Evolutionary conservation across 2,329 filamentous ascomycete species (phyloP).

Genomic region (Penicillium griseofulvum): DNA sequence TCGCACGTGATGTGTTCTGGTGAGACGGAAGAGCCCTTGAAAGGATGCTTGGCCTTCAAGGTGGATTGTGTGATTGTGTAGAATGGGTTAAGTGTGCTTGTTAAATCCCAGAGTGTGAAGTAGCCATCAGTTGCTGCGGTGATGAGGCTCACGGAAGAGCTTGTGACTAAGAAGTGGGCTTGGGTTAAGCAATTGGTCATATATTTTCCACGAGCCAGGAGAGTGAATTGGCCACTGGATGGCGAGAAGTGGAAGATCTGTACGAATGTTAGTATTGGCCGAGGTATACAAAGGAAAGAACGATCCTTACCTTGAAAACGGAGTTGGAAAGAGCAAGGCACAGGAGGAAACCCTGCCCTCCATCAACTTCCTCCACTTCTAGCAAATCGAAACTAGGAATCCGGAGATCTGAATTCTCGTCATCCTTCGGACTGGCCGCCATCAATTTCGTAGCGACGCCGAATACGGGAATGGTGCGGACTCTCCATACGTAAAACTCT

Average conservation of each 20-base stretch:
- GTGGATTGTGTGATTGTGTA: constrained; percentile 24
- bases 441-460: constrained; percentile 55
- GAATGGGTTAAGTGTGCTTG: constrained; percentile 27
- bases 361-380: constrained; percentile 24
- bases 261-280: constrained; percentile 9
- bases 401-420: constrained; percentile 64
- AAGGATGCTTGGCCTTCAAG: constrained; percentile 17
- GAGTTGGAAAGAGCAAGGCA: constrained; percentile 83
- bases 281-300: neutral
- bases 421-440: constrained; percentile 47
- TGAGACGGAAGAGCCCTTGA: constrained; percentile 23
- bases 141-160: constrained; percentile 46
- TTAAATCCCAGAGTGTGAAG: constrained; percentile 60
- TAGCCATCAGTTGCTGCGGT: constrained; percentile 81
- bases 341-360: constrained; percentile 53
- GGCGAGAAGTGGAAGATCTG: constrained; percentile 49
- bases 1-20: constrained; percentile 33
- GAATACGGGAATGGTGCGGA: constrained; percentile 55
- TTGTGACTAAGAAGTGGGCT: constrained; percentile 39
- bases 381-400: constrained; percentile 74
- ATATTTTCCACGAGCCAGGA: constrained; percentile 58
- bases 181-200: constrained; percentile 76
- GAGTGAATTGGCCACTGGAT: constrained; percentile 28
- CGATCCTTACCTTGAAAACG: constrained; percentile 56
- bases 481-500: constrained; percentile 82